phyloP scores from a whole-genome alignment of 139 green algal genomes.

The Auxenochlorella pyrenoidosa region DNA sequence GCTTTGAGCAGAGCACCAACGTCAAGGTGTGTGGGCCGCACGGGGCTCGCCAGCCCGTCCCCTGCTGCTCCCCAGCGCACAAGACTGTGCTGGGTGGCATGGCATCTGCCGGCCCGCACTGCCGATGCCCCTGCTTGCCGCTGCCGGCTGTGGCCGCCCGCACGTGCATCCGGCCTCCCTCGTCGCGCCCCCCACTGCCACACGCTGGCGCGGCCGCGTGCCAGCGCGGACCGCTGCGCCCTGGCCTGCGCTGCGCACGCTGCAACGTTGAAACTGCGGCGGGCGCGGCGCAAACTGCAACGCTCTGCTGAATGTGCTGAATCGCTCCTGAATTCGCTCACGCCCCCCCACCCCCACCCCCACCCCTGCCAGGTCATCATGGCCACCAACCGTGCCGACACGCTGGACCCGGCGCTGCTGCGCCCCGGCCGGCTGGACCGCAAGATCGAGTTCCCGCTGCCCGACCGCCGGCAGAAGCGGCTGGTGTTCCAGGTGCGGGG shows the following conservation, averaged over 20 bases:
- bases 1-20: conserved; percentile 98
- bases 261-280: too few species aligned
- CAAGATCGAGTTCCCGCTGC: conserved; percentile 99
- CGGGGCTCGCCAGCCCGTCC: too few species aligned
- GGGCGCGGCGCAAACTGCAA: too few species aligned
- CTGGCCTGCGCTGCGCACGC: neutral
- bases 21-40: conserved; percentile 68
- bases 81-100: too few species aligned
- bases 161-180: too few species aligned
- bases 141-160: too few species aligned
- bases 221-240: too few species aligned
- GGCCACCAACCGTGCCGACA: conserved; percentile 98
- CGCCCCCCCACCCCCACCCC: neutral
- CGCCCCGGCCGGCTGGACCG: conserved; percentile 96
- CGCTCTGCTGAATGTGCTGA: too few species aligned
- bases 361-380: conserved; percentile 92
- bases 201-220: neutral
- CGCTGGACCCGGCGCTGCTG: conserved; percentile 96
- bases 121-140: neutral
- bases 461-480: conserved; percentile 97
- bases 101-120: too few species aligned
- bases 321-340: too few species aligned
- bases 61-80: too few species aligned
- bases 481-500: conserved; percentile 94
- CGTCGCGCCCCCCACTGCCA: too few species aligned